Base-by-base conservation (phyloP, 2,329 filamentous ascomycete genomes). In the Herpotrichia juniperi region DNA sequence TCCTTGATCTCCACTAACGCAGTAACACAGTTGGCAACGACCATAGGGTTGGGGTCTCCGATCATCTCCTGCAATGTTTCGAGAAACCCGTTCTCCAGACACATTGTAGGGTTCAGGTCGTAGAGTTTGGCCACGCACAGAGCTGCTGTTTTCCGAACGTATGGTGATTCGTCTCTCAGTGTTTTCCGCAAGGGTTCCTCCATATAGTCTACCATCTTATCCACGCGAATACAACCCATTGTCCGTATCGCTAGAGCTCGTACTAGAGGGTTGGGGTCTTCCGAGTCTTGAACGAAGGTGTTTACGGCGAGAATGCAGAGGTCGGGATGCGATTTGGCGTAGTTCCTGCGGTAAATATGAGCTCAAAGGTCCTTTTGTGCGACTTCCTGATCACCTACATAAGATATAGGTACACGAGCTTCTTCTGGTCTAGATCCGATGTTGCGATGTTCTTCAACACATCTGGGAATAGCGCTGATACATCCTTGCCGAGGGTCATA, bases 151-250 rank as follows among this genome's bases (percentile, higher is more conserved):
- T 99, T 99, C 64, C 94, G 90, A 55, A 99, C 94, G 74, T 99
- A 99, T 0, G 94, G 94, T 43, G 93, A 97, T 76, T 99, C 94
- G 77, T 99, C 94, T 74, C 92, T 87, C 62, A 99, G 80, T 11
- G 94, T 99, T 79, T 99, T 99, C 64, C 94, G 86, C 57, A 99
- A 78, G 12, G 94, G 94, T 69, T 99, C 94, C 75, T 97, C 94
- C 93, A 99, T 97, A 75, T 99, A 99, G 73, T 99, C 94, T 60
- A 97, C 91, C 91, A 99, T 99, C 77, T 99, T 99, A 64, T 97
- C 94, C 50, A 99, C 94, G 50, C 94, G 83, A 67, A 99, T 97
- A 71, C 94, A 97, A 34, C 94, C 94, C 94, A 99, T 99, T 28
- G 94, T 99, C 66, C 94, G 86, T 74, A 99, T 96, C 49, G 94